These are phyloP conservation scores for Hypoxylon perforatum DNA, from an alignment of 495 filamentous ascomycete genomes.

Conservation along the genomic window DNA sequence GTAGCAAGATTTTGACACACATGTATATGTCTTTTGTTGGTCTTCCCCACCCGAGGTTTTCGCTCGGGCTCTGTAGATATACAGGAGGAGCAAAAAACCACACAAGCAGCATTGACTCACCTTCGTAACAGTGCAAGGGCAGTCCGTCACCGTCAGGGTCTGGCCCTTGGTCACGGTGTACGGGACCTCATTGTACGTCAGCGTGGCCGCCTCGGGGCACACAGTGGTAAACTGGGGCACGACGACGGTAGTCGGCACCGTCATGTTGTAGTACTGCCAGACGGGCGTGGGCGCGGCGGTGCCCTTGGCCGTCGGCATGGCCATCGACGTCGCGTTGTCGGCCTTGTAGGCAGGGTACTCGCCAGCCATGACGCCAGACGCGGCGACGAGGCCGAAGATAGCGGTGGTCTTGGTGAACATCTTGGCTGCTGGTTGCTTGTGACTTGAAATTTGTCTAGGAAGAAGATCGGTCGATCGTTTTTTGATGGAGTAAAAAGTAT, in stretches of 20 bases:
- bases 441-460: not conserved
- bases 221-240: slow-evolving; percentile 43
- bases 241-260: slow-evolving; percentile 40
- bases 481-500: not conserved
- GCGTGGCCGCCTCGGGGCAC: slow-evolving; percentile 38
- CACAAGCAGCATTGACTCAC: slow-evolving; percentile 19
- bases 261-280: slow-evolving; percentile 41
- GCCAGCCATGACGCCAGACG: slow-evolving; percentile 40
- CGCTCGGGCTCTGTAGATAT: not conserved
- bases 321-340: slow-evolving; percentile 32
- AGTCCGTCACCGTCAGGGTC: slow-evolving; percentile 41
- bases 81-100: not conserved
- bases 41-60: too few species aligned
- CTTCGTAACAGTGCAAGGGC: slow-evolving; percentile 47
- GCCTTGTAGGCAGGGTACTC: not conserved
- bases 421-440: slow-evolving; percentile 19
- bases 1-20: too few species aligned
- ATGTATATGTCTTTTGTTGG: too few species aligned
- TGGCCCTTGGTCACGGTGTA: slow-evolving; percentile 46
- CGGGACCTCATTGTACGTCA: slow-evolving; percentile 38
- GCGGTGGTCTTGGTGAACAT: slow-evolving; percentile 38
- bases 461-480: not conserved
- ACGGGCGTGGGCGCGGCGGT: slow-evolving; percentile 16
- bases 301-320: not conserved
- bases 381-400: slow-evolving; percentile 37